Base-by-base conservation (phyloP, 2,329 filamentous ascomycete genomes). In the Calcarisporium arbuscula region DNA sequence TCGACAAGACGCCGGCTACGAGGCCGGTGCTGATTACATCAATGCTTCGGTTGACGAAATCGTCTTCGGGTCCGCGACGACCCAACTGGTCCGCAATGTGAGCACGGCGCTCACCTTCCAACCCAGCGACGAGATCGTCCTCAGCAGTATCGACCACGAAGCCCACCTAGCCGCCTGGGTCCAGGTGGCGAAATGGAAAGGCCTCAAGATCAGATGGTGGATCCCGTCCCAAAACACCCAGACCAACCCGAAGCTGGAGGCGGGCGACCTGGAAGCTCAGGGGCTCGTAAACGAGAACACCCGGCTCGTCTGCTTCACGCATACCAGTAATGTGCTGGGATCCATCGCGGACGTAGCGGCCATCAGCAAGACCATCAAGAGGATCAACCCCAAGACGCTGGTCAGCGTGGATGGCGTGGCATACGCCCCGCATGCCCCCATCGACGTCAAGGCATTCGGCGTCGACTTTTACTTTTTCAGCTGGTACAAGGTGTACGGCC, bases 401-500 rank as follows among this genome's bases (percentile, higher is more conserved):
- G n/a, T n/a, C n/a, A 6, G 52, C 46, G 79, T 86, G 8, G 82
- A 87, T 56, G 81, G 75, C 3, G 82, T 86, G 1, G 79, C 80
- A 10, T 83, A 77, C 49, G 81, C 81, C 3, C 82, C 82, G 1
- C 82, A 87, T 54, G 66, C 80, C n/a, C 61, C 63, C 6, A 57
- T 87, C 15, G 79, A 87, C 53, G 77, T 86, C 7, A 66, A 72
- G 42, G 73, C 61, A 2, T 64, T 83, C 3, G 80, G 71, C 2
- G 78, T 81, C 0, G 82, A 87, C 51, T 77, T 85, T 46, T 87
- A 86, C 51, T 61, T 69, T 10, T 84, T 86, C 55, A 77, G 69
- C 3, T 86, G 81, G 82, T 86, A 86, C 60, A 86, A 87, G 55
- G 74, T 85, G 3, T 86, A 82, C 51, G 82, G 82, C 0, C 82